Percentiles rank a stretch among this genome's conserved stretches.
These are phyloP conservation scores for Colletotrichum lupini DNA, from an alignment of 2,329 filamentous ascomycete genomes.

Conservation along the genomic window DNA sequence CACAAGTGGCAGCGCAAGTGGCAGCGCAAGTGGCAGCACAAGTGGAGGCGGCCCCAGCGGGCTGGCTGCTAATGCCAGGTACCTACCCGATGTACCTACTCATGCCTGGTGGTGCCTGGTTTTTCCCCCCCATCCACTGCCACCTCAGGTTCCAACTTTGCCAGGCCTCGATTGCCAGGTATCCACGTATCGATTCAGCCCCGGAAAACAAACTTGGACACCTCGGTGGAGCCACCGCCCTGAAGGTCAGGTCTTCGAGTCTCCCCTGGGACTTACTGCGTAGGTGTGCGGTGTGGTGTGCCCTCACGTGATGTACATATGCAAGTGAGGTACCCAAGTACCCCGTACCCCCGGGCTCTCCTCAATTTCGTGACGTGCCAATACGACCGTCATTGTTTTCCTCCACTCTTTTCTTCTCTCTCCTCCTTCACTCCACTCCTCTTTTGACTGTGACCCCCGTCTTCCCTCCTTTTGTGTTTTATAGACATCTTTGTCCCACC, in stretches of 20 bases:
- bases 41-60: slow-evolving; percentile 23
- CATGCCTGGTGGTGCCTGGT: neutral
- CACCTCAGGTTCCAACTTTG: neutral
- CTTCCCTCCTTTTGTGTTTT: slow-evolving; percentile 1
- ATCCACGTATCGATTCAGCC: slow-evolving; percentile 14
- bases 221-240: no score
- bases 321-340: neutral
- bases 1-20: slow-evolving; percentile 25
- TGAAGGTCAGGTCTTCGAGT: no score
- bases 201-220: slow-evolving; percentile 31
- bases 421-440: neutral
- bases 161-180: neutral
- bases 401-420: slow-evolving; percentile 6
- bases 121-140: neutral
- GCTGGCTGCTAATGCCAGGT: neutral
- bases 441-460: neutral
- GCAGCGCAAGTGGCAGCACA: slow-evolving; percentile 28
- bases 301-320: neutral
- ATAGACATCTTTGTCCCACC: slow-evolving; percentile 29
- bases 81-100: no score
- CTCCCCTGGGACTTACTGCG: no score
- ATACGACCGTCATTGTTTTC: slow-evolving; percentile 33
- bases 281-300: no score
- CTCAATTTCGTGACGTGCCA: slow-evolving; percentile 33
- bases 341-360: slow-evolving; percentile 16